A percentile compares a stretch with the other conserved stretches of the same genome.
Evolutionary conservation across 2,329 filamentous ascomycete genomes (phyloP).

Genomic region (Sphaerulina vaccinii): DNA sequence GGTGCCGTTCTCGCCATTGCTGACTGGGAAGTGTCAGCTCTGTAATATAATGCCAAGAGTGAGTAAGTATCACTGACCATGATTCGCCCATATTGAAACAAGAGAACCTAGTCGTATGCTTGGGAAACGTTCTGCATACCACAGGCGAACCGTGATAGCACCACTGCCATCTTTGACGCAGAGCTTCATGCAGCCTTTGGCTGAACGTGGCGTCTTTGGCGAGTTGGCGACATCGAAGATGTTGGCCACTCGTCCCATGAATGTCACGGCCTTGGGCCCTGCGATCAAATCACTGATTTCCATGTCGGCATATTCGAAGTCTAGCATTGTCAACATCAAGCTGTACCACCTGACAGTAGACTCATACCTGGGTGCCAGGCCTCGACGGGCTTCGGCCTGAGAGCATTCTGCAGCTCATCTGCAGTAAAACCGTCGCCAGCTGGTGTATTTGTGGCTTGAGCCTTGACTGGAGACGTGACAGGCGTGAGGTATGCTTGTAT

Average conservation of each 20-base stretch:
- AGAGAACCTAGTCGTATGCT: conserved; percentile 53
- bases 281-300: conserved; percentile 50
- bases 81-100: conserved; percentile 58
- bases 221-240: conserved; percentile 48
- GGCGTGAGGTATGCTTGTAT: conserved; percentile 46
- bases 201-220: conserved; percentile 45
- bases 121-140: conserved; percentile 48
- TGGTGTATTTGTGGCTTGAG: neutral
- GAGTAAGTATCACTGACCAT: conserved; percentile 33
- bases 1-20: conserved; percentile 45
- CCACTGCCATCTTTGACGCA: conserved; percentile 58
- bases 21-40: conserved; percentile 37
- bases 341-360: neutral
- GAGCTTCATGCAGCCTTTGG: conserved; percentile 54
- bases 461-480: conserved; percentile 28
- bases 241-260: conserved; percentile 59
- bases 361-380: conserved; percentile 47
- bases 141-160: conserved; percentile 54
- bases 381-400: conserved; percentile 24
- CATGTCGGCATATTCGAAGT: conserved; percentile 47
- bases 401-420: conserved; percentile 41
- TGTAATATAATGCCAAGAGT: neutral
- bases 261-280: conserved; percentile 52
- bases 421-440: conserved; percentile 55
- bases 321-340: neutral